Evolutionary conservation across 176 grass and related monocot genomes (phyloP), one percentile per base, ranked within the genome.

Genomic region (Leersia perrieri): DNA sequence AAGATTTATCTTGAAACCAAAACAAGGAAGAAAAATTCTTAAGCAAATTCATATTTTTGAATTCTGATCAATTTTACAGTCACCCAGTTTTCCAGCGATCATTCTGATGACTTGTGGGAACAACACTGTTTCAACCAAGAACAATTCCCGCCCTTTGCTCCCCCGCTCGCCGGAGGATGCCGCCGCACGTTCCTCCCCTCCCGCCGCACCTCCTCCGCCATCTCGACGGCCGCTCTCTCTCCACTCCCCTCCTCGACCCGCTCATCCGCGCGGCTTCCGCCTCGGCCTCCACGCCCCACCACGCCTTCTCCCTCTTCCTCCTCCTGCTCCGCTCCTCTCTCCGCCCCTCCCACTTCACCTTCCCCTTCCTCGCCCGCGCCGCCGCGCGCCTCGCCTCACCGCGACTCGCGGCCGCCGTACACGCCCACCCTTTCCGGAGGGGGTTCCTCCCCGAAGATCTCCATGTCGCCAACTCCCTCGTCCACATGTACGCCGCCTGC

Each of bases 401-500:
- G 33, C 31, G 51, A 64, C 76, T 83, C 40, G 84, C 71, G 31
- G 31, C 34, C 63, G 8, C 62, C 15, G 72, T 94, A 73, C 83
- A 88, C 84, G 71, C 76, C 40, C 83, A 88, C 61, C 80, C 77
- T 51, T 74, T 94, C 31, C 73, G 75, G 3, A n/a, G 72, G 27
- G 68, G 69, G 1, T 55, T 81, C 67, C 86, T 89, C 87, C 79
- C 78, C 32, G 71, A 73, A 26, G 87, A 88, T 53, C 83, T 85
- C 73, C 81, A 91, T 18, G 38, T 89, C 64, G 63, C 83, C 33
- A 86, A 91, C 33, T 89, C 82, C 73, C 61, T 85, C 42, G 68
- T 87, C 70, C 89, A 85, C 41, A 68, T 80, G 78, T 94, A 91
- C 16, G 87, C 87, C 0, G 73, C 92, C 20, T 91, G 87, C 74